Evolutionary conservation across 345 rosid genomes (phyloP), one percentile per base, ranked within the genome.

Genomic region (Tarenaya hassleriana): DNA sequence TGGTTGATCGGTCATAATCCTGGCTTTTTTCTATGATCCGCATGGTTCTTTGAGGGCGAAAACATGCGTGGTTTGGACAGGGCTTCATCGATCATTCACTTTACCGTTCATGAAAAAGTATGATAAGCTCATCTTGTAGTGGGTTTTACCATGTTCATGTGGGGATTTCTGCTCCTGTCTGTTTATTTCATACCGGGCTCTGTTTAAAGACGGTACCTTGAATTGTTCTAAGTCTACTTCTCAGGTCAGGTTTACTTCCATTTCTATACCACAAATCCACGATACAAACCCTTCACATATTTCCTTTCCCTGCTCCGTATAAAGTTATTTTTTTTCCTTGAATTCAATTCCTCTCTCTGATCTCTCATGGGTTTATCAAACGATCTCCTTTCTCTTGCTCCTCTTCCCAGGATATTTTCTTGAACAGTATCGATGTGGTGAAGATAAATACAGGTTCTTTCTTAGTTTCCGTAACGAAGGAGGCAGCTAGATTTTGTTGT

Each of bases 91-190:
- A 56, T 64, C n/a, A 10, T 4, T 46, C 19, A 59, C 41, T 13
- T 17, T 10, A 31, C 47, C 29, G 29, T 2, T 40, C 15, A 52
- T 61, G 52, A 7, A 47, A n/a, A 10, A 31, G 0, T 51, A 47
- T 50, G 4, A 44, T 58, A 38, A 39, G 64, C 17, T 52, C 52
- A 7, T 14, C 13, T 17, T 43, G 58, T 52, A 1, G 59, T 66
- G 70, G 50, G 51, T 44, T 57, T 51, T 50, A 62, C 60, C 50
- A 62, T 68, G 73, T 68, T 62, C 55, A 68, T 68, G 73, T 68
- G 68, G 67, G 67, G 67, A n/a, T 68, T 68, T 37, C 61, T 68
- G 29, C 61, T 61, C 73, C 64, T 68, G 55, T 68, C 73, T 50
- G 68, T 68, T 21, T 68, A 40, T 43, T 68, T 68, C 60, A 68